Evolutionary conservation across 2,329 filamentous ascomycete genomes (phyloP).

Genomic region (Aspergillus sclerotialis): DNA sequence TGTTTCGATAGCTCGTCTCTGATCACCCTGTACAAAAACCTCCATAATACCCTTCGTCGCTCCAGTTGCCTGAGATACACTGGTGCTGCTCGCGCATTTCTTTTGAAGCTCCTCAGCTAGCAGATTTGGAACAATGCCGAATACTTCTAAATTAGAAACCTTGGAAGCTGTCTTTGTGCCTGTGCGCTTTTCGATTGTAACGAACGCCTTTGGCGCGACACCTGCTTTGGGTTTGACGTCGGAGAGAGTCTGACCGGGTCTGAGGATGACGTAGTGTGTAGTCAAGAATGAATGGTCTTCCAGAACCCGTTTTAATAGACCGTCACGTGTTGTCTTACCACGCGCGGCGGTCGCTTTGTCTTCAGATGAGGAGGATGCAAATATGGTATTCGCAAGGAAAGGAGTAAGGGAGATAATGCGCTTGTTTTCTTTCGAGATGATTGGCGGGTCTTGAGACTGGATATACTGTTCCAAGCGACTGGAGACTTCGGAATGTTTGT

Average conservation of each 20-base stretch:
- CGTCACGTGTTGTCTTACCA: conserved; percentile 53
- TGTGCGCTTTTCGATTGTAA: conserved; percentile 57
- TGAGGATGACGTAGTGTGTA: conserved; percentile 52
- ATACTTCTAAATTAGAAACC: conserved; percentile 55
- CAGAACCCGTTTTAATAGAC: conserved; percentile 53
- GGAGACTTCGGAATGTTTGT: conserved; percentile 54
- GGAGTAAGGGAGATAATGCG: conserved; percentile 57
- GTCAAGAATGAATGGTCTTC: conserved; percentile 42
- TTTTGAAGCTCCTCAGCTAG: conserved; percentile 61
- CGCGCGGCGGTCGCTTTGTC: conserved; percentile 53
- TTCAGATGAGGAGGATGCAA: conserved; percentile 45
- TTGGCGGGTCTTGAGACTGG: conserved; percentile 45
- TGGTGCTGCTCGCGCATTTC: conserved; percentile 61
- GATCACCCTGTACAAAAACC: conserved; percentile 61
- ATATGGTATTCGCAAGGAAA: conserved; percentile 55
- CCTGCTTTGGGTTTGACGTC: conserved; percentile 57
- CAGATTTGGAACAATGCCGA: conserved; percentile 52
- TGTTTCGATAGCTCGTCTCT: conserved; percentile 54
- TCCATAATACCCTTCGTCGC: conserved; percentile 60
- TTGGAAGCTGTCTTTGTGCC: conserved; percentile 62
- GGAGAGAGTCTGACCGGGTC: conserved; percentile 28
- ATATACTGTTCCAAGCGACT: conserved; percentile 52
- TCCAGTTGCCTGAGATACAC: conserved; percentile 54
- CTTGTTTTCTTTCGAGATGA: conserved; percentile 52
- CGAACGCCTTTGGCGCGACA: conserved; percentile 51